A percentile compares a stretch with the other conserved stretches of the same genome.
Conservation (phyloP, 2,329 filamentous ascomycete species). For the Apiospora kogelbergensis region DNA sequence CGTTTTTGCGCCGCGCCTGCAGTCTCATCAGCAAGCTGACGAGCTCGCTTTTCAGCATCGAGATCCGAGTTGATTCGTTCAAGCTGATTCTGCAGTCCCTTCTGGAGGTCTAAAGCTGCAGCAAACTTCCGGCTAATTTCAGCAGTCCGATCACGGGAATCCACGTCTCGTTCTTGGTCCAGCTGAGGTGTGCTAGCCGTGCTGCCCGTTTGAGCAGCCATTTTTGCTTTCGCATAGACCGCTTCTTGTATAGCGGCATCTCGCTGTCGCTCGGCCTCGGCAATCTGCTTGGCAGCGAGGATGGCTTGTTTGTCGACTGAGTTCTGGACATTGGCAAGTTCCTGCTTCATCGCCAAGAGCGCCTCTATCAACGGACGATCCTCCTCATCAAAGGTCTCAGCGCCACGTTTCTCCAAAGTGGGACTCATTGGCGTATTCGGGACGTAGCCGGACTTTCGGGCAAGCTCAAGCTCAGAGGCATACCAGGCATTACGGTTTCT, state of each 20-base stretch:
- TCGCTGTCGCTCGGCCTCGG: slow-evolving; percentile 90
- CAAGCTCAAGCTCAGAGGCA: slow-evolving; percentile 88
- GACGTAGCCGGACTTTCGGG: slow-evolving; percentile 84
- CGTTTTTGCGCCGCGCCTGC: slow-evolving; percentile 79
- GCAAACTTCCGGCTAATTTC: slow-evolving; percentile 84
- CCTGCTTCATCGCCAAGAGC: slow-evolving; percentile 84
- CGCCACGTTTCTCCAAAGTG: slow-evolving; percentile 71
- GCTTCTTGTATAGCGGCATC: slow-evolving; percentile 94
- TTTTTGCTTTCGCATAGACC: slow-evolving; percentile 88
- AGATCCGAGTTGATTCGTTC: slow-evolving; percentile 70
- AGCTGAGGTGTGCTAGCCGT: slow-evolving; percentile 59
- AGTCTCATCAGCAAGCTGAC: slow-evolving; percentile 86
- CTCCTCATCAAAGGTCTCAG: slow-evolving; percentile 85
- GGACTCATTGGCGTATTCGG: slow-evolving; percentile 70
- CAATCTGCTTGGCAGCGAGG: slow-evolving; percentile 83
- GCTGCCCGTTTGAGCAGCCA: slow-evolving; percentile 74
- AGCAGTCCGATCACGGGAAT: slow-evolving; percentile 57
- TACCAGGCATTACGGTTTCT: slow-evolving; percentile 96
- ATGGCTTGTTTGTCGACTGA: slow-evolving; percentile 88
- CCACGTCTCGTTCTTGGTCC: slow-evolving; percentile 59
- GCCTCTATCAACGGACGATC: slow-evolving; percentile 92
- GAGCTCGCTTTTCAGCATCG: slow-evolving; percentile 76
- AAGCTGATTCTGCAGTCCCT: slow-evolving; percentile 75
- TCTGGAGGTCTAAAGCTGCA: slow-evolving; percentile 74
- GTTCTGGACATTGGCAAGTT: slow-evolving; percentile 84